Evolutionary conservation across 164 flowering plant genomes (phyloP), one percentile per base, ranked within the genome.

Genomic region (Stephania japonica): DNA sequence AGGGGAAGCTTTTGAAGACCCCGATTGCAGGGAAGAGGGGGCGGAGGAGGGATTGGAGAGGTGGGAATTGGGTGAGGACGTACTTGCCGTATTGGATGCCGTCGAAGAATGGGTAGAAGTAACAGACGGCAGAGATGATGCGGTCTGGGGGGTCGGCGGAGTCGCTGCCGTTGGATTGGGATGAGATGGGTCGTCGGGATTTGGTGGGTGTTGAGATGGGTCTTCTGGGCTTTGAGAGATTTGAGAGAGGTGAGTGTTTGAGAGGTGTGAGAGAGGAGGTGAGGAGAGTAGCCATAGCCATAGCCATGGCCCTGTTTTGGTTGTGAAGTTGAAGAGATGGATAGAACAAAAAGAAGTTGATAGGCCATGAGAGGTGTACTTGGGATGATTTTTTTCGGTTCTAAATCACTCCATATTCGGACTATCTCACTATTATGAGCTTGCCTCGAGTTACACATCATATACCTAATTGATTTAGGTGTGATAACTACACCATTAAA

Each of bases 61-160:
- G 91, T 6, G 91, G 7, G 83, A 88, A 89, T 77, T 92, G 98
- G 42, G 89, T 86, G 50, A 95, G 77, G 7, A 92, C 89, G 59
- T 90, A 90, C 67, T 91, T 94, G 0, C 99, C 99, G 72, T 91
- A 94, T 65, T 92, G 99, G 1, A 92, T 72, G 70, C 97, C 97
- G 44, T 94, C 97, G 66, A 94, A 90, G 83, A 94, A 91, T 1
- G 99, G 99, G 84, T 92, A 94, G 82, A 92, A 92, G 90, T 92
- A 94, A 61, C 90, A 84, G 44, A 90, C 53, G 70, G 97, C 91
- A 2, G 99, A 86, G 86, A 94, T 92, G 70, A 94, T 18, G 5
- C 99, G 87, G 83, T 94, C 99, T 18, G 90, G 86, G 43, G 78
- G 67, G 66, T 87, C 93, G 0, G 84, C 86, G 0, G 89, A 84